Percentiles rank a stretch among this genome's conserved stretches.
Conservation (phyloP, 2,329 filamentous ascomycete species). For the Rosellinia necatrix region DNA sequence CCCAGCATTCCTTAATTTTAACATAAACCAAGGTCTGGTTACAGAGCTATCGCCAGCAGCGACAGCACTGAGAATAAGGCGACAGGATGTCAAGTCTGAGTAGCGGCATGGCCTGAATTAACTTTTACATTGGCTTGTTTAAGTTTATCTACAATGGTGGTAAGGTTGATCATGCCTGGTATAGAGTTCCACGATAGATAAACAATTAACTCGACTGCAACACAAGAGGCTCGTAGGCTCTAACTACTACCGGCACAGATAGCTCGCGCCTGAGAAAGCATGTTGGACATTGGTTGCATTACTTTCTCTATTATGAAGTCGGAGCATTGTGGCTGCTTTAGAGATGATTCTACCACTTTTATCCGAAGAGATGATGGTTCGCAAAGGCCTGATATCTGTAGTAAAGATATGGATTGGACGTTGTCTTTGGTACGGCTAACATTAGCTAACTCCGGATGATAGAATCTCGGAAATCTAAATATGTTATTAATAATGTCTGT, state of each 20-base stretch:
- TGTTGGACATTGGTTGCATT: background rate
- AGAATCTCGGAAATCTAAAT: conserved; percentile 24
- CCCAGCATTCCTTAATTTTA: conserved; percentile 21
- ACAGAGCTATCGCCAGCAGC: conserved; percentile 26
- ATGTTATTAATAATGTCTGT: conserved; percentile 26
- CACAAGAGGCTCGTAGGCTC: conserved; percentile 14
- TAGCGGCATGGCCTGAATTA: conserved; percentile 29
- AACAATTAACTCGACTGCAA: conserved; percentile 32
- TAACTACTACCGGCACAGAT: background rate
- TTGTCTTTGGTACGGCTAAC: background rate
- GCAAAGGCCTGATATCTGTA: conserved; percentile 3
- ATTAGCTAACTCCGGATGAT: conserved; percentile 21
- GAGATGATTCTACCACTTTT: background rate
- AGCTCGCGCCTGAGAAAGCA: conserved; percentile 6
- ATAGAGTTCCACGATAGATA: conserved; percentile 26
- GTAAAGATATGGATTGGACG: background rate
- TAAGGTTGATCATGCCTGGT: conserved; percentile 11
- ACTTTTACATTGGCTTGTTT: conserved; percentile 17
- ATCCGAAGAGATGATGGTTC: background rate
- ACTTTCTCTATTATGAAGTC: conserved; percentile 4
- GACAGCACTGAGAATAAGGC: conserved; percentile 33
- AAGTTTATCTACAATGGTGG: conserved; percentile 26
- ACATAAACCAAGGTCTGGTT: conserved; percentile 33
- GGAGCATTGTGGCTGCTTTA: background rate
- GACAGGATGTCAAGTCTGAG: conserved; percentile 34